Evolutionary conservation across 768 basidiomycete species (phyloP).

Genomic region (Serendipita indica): DNA sequence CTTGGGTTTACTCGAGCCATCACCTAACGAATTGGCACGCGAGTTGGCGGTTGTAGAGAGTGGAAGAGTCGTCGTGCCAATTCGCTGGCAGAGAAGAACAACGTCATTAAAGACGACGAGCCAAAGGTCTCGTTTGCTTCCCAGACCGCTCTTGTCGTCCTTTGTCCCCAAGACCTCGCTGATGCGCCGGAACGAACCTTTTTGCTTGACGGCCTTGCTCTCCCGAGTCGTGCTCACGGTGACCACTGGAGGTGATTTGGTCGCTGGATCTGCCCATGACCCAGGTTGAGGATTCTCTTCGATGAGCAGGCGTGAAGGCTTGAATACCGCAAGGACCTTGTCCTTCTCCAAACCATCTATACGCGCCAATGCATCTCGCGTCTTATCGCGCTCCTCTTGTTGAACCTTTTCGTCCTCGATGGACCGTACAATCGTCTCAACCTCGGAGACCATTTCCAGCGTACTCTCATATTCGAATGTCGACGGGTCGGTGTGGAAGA

Average conservation of each 20-base stretch:
- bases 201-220: conserved; percentile 53
- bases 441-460: conserved; percentile 89
- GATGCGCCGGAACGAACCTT: conserved; percentile 75
- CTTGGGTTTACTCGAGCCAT: conserved; percentile 68
- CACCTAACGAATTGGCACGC: conserved; percentile 65
- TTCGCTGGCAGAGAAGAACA: conserved; percentile 77
- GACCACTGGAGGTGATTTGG: conserved; percentile 24
- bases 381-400: conserved; percentile 91
- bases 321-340: conserved; percentile 80
- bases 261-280: conserved; percentile 29
- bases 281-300: conserved; percentile 40
- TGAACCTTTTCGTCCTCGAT: conserved; percentile 98
- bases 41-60: conserved; percentile 45
- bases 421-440: conserved; percentile 87
- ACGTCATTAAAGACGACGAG: conserved; percentile 94
- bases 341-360: conserved; percentile 95
- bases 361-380: conserved; percentile 85
- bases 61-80: conserved; percentile 75
- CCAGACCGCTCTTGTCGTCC: conserved; percentile 28
- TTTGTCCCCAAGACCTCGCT: conserved; percentile 66
- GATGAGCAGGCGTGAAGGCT: conserved; percentile 73
- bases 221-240: conserved; percentile 21
- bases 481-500: conserved; percentile 93
- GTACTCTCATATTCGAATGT: conserved; percentile 96
- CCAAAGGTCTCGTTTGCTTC: conserved; percentile 81